phyloP scores from a whole-genome alignment of 768 basidiomycete species.

The Cantharellus anzutake region DNA sequence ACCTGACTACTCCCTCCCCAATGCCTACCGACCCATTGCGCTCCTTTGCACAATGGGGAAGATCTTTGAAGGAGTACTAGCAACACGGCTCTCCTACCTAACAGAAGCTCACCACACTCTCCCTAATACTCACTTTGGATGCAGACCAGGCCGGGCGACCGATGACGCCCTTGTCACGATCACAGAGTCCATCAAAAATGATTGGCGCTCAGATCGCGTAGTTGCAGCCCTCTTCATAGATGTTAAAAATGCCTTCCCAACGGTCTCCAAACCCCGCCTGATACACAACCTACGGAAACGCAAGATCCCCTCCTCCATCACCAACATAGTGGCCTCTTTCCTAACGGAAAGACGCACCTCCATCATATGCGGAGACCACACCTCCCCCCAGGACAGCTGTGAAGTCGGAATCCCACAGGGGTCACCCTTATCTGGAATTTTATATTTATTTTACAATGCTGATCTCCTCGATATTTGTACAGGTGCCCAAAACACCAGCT shows the following conservation, averaged over 20 bases:
- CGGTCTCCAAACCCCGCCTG: not conserved
- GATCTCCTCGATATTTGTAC: conserved; percentile 2
- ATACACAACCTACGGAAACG: conserved; percentile 6
- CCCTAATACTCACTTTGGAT: not conserved
- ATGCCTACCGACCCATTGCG: conserved; percentile 20
- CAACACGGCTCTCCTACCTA: conserved; percentile 3
- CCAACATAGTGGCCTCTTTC: conserved; percentile 1
- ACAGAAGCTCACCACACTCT: not conserved
- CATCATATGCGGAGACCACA: conserved; percentile 4
- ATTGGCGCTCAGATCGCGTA: not conserved
- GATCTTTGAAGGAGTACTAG: conserved; percentile 16
- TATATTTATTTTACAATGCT: conserved; percentile 11
- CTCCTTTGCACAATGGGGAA: conserved; percentile 21
- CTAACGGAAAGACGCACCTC: conserved; percentile 2
- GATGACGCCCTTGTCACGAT: not conserved
- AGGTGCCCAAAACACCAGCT: not conserved
- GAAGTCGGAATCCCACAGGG: conserved; percentile 8
- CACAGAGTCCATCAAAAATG: not conserved
- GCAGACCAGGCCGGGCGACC: not conserved
- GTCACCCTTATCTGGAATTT: conserved; percentile 8
- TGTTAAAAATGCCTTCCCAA: conserved; percentile 8
- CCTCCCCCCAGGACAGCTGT: not conserved
- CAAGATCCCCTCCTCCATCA: not conserved
- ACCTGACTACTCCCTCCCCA: conserved; percentile 18
- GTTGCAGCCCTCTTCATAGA: not conserved